Evolutionary conservation across 2,329 filamentous ascomycete genomes (phyloP).

Genomic region (Aspergillus udagawae): DNA sequence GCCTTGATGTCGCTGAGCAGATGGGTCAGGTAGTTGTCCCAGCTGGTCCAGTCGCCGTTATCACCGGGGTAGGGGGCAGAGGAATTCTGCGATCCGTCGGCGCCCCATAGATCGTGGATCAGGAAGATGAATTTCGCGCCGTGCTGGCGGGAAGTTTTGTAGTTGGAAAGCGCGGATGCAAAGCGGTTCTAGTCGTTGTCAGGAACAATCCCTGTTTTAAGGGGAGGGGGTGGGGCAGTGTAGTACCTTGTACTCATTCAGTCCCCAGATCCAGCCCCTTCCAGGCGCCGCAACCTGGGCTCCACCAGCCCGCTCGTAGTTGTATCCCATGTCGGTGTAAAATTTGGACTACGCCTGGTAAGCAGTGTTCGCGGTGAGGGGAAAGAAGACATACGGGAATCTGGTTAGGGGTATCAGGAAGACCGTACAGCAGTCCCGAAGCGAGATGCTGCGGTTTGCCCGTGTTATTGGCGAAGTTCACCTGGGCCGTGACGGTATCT

Average conservation of each 20-base stretch:
- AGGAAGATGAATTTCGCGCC: conserved; percentile 3
- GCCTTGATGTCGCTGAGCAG: conserved; percentile 18
- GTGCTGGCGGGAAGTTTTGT: not conserved
- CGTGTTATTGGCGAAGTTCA: not conserved
- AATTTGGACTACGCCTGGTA: not conserved
- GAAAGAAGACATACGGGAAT: not conserved
- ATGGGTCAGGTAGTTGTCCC: conserved; percentile 10
- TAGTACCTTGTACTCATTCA: conserved; percentile 16
- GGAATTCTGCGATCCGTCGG: conserved; percentile 1
- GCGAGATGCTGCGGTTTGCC: not conserved
- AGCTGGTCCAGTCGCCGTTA: conserved; percentile 3
- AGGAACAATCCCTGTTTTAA: not conserved
- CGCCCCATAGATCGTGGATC: conserved; percentile 8
- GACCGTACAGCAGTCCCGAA: not conserved
- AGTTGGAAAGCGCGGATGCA: not conserved
- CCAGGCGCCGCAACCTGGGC: conserved; percentile 17
- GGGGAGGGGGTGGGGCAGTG: no score
- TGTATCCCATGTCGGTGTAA: conserved; percentile 6
- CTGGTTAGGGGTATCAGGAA: not conserved
- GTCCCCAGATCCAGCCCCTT: conserved; percentile 37
- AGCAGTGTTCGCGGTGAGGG: not conserved
- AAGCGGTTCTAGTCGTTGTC: not conserved
- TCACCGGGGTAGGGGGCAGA: conserved; percentile 3
- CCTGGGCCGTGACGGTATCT: not conserved
- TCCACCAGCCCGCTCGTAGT: conserved; percentile 8